These are phyloP conservation scores for Pythium rishiriense DNA, from an alignment of 352 stramenopile species.

Conservation along the genomic window DNA sequence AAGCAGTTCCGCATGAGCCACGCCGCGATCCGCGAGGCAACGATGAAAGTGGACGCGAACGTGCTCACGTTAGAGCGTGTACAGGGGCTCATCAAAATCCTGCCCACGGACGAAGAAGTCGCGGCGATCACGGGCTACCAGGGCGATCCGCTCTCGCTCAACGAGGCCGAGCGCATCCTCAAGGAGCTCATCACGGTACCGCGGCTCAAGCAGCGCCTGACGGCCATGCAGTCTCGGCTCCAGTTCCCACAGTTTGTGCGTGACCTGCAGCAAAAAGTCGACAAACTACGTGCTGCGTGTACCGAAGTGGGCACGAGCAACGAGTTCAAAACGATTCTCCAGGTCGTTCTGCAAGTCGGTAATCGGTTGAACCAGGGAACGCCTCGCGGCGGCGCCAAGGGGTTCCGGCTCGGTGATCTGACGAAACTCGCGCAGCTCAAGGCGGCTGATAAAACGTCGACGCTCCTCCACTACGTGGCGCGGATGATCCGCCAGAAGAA, in stretches of 20 bases:
- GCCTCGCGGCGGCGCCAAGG: slow-evolving; percentile 62
- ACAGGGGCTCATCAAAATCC: slow-evolving; percentile 81
- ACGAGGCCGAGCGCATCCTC: slow-evolving; percentile 74
- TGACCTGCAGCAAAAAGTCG: slow-evolving; percentile 69
- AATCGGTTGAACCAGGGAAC: slow-evolving; percentile 89
- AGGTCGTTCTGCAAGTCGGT: slow-evolving; percentile 75
- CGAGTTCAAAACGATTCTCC: slow-evolving; percentile 70
- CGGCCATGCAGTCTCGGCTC: slow-evolving; percentile 58
- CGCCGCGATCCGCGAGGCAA: slow-evolving; percentile 69
- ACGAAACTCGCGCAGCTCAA: slow-evolving; percentile 74
- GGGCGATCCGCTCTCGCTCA: slow-evolving; percentile 62
- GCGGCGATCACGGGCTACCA: slow-evolving; percentile 60
- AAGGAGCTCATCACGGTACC: slow-evolving; percentile 82
- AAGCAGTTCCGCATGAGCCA: slow-evolving; percentile 94
- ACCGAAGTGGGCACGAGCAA: slow-evolving; percentile 57
- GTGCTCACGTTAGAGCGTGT: slow-evolving; percentile 83
- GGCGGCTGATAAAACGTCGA: slow-evolving; percentile 57
- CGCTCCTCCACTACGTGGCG: slow-evolving; percentile 73
- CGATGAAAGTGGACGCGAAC: slow-evolving; percentile 80
- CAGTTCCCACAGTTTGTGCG: slow-evolving; percentile 63
- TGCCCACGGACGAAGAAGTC: slow-evolving; percentile 89
- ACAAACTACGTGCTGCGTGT: slow-evolving; percentile 57
- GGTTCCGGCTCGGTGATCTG: slow-evolving; percentile 65
- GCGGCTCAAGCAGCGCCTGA: slow-evolving; percentile 61
- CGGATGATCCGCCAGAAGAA: slow-evolving; percentile 73